A percentile compares a stretch with the other conserved stretches of the same genome.
These are phyloP conservation scores for Epichloe gansuensis DNA, from an alignment of 2,329 filamentous ascomycete species.

Conservation along the genomic window DNA sequence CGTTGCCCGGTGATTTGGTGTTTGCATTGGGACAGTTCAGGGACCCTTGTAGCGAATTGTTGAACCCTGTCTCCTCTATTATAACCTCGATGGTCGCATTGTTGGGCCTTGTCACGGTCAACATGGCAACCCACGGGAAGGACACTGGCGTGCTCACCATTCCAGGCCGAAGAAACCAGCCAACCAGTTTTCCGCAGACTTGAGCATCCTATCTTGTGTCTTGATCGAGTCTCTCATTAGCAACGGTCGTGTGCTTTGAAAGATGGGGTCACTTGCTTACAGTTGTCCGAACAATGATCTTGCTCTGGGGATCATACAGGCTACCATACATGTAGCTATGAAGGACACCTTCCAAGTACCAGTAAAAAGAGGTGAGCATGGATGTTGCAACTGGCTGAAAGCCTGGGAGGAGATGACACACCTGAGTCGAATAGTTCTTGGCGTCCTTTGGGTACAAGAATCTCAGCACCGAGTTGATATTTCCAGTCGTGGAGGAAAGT, in stretches of 20 bases:
- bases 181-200: slow-evolving; percentile 65
- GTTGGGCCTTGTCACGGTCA: slow-evolving; percentile 33
- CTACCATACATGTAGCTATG: slow-evolving; percentile 62
- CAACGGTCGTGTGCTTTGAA: neutral
- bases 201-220: slow-evolving; percentile 66
- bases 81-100: slow-evolving; percentile 62
- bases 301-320: slow-evolving; percentile 58
- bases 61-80: slow-evolving; percentile 50
- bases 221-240: slow-evolving; percentile 12
- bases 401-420: slow-evolving; percentile 3
- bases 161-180: slow-evolving; percentile 67
- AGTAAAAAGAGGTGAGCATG: neutral
- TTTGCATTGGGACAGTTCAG: slow-evolving; percentile 51
- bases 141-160: slow-evolving; percentile 29
- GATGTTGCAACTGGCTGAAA: neutral
- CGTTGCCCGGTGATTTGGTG: slow-evolving; percentile 35
- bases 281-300: slow-evolving; percentile 61
- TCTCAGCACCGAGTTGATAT: slow-evolving; percentile 56
- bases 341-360: slow-evolving; percentile 35
- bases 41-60: slow-evolving; percentile 59
- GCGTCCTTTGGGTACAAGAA: slow-evolving; percentile 59
- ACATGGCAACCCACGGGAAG: neutral
- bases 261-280: slow-evolving; percentile 16
- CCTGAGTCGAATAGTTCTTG: slow-evolving; percentile 59
- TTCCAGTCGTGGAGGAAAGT: slow-evolving; percentile 56